phyloP scores from a whole-genome alignment of 805 yeast species.

The Myxozyma melibiosi region DNA sequence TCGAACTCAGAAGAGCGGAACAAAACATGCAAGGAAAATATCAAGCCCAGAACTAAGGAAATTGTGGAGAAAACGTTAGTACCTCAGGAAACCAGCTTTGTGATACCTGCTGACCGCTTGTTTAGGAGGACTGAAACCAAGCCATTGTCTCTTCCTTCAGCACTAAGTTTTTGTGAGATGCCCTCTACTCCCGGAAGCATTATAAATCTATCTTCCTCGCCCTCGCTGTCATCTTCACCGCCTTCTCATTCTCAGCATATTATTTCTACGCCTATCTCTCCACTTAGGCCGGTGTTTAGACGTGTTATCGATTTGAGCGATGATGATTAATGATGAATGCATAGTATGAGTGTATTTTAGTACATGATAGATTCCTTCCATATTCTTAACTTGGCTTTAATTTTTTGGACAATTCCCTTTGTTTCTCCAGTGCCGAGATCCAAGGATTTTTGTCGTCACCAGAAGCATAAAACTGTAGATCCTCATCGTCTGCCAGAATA shows the following conservation, averaged over 20 bases:
- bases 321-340: not conserved
- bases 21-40: too few relatives aligned
- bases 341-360: not conserved
- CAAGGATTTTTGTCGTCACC: slow-evolving; percentile 30
- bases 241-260: not conserved
- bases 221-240: slow-evolving; percentile 7
- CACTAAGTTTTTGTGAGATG: too few relatives aligned
- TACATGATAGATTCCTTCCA: not conserved
- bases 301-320: not conserved
- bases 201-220: too few relatives aligned
- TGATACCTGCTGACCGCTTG: too few relatives aligned
- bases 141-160: too few relatives aligned
- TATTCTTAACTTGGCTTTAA: slow-evolving; percentile 20
- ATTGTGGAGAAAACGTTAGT: too few relatives aligned
- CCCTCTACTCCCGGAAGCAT: too few relatives aligned
- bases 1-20: too few relatives aligned
- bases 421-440: slow-evolving; percentile 34
- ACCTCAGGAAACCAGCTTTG: too few relatives aligned
- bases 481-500: slow-evolving; percentile 21
- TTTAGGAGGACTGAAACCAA: too few relatives aligned
- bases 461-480: slow-evolving; percentile 3
- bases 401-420: slow-evolving; percentile 31
- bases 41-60: too few relatives aligned
- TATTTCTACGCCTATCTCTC: not conserved
- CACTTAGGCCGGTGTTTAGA: not conserved